Conservation (phyloP, 2,329 filamentous ascomycete species). For the Fusarium sambucinum region DNA sequence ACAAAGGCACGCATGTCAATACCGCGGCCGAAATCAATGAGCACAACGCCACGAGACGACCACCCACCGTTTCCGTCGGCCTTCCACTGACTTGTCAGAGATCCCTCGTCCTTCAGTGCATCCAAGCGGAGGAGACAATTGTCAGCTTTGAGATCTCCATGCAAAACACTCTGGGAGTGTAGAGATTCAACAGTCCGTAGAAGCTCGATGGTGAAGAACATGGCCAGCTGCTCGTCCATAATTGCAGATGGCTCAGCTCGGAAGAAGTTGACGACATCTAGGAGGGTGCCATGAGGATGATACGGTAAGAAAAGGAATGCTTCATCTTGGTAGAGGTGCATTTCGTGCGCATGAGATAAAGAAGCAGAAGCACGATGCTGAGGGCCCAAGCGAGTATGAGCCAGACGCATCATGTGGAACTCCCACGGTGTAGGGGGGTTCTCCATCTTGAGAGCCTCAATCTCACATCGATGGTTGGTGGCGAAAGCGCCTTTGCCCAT, state of each 20-base stretch:
- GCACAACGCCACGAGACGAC: conserved; percentile 80
- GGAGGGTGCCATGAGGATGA: conserved; percentile 87
- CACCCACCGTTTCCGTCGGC: conserved; percentile 82
- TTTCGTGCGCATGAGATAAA: conserved; percentile 85
- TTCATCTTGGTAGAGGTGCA: conserved; percentile 92
- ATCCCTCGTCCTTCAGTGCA: conserved; percentile 53
- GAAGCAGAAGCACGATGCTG: conserved; percentile 79
- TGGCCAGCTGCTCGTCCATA: conserved; percentile 90
- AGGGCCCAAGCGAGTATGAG: conserved; percentile 79
- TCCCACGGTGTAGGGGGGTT: conserved; percentile 91
- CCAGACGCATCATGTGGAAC: conserved; percentile 92
- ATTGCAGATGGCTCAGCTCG: conserved; percentile 77
- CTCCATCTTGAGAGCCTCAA: conserved; percentile 96
- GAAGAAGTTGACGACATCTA: conserved; percentile 94
- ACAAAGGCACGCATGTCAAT: conserved; percentile 93
- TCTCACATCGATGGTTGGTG: conserved; percentile 64
- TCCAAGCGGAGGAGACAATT: conserved; percentile 93
- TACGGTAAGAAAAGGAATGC: conserved; percentile 90
- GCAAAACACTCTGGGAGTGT: conserved; percentile 82
- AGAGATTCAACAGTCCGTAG: conserved; percentile 90
- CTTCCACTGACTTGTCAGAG: conserved; percentile 74
- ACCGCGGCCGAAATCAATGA: conserved; percentile 95
- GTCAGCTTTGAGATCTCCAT: conserved; percentile 95
- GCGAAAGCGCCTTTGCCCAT: conserved; percentile 74
- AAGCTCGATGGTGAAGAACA: conserved; percentile 96